Base-by-base conservation (phyloP, 257 asterid genomes). In the Agastache rugosa region DNA sequence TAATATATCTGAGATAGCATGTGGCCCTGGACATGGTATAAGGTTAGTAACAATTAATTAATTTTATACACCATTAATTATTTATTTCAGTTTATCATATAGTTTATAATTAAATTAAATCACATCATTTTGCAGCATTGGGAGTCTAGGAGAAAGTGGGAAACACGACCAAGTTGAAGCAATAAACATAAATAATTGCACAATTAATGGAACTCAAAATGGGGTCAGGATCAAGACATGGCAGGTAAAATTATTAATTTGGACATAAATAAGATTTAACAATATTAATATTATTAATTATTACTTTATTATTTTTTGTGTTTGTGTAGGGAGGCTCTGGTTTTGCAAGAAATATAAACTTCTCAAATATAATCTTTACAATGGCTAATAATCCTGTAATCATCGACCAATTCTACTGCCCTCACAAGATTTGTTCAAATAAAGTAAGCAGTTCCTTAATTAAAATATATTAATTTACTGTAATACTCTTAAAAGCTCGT, bases 11-110 rank as follows among this genome's bases (percentile, higher is more conserved):
- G 55, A 70, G 25, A 48, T 87, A 51, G 10, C 54, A 16, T 87
- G 91, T 65, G 89, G 89, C 34, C 91, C 86, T 2, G 89, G 89
- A 22, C 87, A 86, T 68, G 87, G 89, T 22, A 84, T 84, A 80
- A 84, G 91, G 89, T 87, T 0, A 58, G 45, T 54, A 12, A 3
- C 5, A 8, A 11, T 11, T 62, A 41, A 17, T 8, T 22, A 39
- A 39, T 39, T 39, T 37, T 1, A 39, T 39, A 8, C 44, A 39
- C 3, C 9, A 25, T 25, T 4, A 39, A 39, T 39, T 39, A 15
- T 16, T 48, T 15, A 48, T 4, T 48, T 11, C 5, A 10, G n/a
- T 44, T n/a, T 12, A n/a, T n/a, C 2, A 48, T 48, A 14, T 15
- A 47, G 1, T 31, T 31, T 31, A 31, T 31, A 25, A 25, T 25